Conservation (phyloP, 345 rosid genomes). For the Moricandia arvensis region DNA sequence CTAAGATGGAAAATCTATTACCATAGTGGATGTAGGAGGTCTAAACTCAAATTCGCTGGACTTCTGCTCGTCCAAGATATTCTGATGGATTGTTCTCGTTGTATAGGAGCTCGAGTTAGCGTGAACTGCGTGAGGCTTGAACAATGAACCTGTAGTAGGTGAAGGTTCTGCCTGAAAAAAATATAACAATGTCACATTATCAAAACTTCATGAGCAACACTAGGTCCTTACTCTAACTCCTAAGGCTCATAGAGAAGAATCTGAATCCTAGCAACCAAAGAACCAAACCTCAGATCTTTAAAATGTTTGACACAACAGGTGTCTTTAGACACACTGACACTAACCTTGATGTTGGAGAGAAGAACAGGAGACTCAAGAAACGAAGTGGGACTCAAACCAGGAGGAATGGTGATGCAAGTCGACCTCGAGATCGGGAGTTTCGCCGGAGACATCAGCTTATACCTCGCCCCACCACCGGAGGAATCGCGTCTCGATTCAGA, state of each 20-base stretch:
- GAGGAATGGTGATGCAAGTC: slow-evolving; percentile 69
- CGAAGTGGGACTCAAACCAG: slow-evolving; percentile 87
- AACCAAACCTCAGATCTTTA: slow-evolving; percentile 18
- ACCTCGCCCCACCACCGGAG: slow-evolving; percentile 61
- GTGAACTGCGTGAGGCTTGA: slow-evolving; percentile 55
- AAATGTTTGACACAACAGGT: not conserved
- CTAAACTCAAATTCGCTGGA: slow-evolving; percentile 69
- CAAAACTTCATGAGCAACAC: not conserved
- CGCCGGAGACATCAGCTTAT: slow-evolving; percentile 93
- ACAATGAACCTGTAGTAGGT: slow-evolving; percentile 88
- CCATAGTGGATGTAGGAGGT: slow-evolving; percentile 67
- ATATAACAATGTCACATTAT: not conserved
- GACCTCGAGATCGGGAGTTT: slow-evolving; percentile 95
- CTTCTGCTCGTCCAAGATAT: slow-evolving; percentile 45
- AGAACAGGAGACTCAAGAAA: slow-evolving; percentile 92
- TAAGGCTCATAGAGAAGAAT: not conserved
- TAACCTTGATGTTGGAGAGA: slow-evolving; percentile 82
- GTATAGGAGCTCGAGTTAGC: slow-evolving; percentile 43
- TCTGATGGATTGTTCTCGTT: slow-evolving; percentile 38
- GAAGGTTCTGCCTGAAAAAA: slow-evolving; percentile 79
- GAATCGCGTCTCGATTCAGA: slow-evolving; percentile 8
- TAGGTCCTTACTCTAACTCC: not conserved
- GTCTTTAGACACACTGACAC: slow-evolving; percentile 9
- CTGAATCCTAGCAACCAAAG: slow-evolving; percentile 3
- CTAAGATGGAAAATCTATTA: slow-evolving; percentile 23